phyloP scores from a whole-genome alignment of 2,329 filamentous ascomycete genomes.

The Diaporthe batatas region DNA sequence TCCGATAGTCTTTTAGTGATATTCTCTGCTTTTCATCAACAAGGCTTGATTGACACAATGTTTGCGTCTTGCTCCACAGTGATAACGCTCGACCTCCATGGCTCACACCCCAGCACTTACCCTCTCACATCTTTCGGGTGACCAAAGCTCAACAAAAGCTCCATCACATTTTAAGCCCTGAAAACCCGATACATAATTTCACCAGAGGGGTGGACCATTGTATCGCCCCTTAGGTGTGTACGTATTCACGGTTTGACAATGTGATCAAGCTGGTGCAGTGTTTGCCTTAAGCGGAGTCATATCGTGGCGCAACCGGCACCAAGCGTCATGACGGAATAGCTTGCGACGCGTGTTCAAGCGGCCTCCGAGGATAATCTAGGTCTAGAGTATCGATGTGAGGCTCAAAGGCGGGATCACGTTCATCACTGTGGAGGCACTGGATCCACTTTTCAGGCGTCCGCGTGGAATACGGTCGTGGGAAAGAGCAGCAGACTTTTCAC shows the following conservation, averaged over 20 bases:
- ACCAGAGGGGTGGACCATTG: not conserved
- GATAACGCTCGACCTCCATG: not conserved
- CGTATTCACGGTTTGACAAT: not conserved
- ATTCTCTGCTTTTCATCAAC: slow-evolving; percentile 38
- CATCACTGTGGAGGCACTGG: not conserved
- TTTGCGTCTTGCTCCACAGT: not conserved
- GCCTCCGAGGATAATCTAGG: too few relatives aligned
- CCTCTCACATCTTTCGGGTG: not conserved
- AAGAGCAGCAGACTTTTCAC: too few relatives aligned
- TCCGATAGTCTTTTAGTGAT: slow-evolving; percentile 7
- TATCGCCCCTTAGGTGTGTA: not conserved
- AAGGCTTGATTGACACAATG: slow-evolving; percentile 48
- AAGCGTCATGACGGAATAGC: not conserved
- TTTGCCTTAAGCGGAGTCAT: not conserved
- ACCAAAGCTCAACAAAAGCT: not conserved
- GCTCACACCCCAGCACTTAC: not conserved
- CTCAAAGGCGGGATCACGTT: not conserved
- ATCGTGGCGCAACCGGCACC: not conserved
- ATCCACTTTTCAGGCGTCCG: too few relatives aligned
- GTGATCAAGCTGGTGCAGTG: not conserved
- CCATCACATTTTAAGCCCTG: not conserved
- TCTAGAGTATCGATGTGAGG: not conserved
- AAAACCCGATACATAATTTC: not conserved
- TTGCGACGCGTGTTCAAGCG: not conserved
- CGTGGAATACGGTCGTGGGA: not conserved